A percentile compares a stretch with the other conserved stretches of the same genome.
phyloP scores from a whole-genome alignment of 352 stramenopile genomes.

The Phytophthora cactorum region DNA sequence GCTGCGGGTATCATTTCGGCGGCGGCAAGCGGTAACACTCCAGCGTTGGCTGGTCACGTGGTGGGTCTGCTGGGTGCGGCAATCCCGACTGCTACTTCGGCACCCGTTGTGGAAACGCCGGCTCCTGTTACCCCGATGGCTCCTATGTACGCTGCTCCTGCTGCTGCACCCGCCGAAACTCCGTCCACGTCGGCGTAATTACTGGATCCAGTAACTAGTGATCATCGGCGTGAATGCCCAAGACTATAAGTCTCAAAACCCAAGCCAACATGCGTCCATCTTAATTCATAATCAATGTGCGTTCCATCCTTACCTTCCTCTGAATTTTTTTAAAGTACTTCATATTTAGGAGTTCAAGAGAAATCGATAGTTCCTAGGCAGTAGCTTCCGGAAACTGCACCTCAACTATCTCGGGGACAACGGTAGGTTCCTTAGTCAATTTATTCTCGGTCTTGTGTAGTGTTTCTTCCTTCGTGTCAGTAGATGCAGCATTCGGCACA shows the following conservation, averaged over 20 bases:
- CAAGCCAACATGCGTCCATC: background rate
- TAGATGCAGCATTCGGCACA: background rate
- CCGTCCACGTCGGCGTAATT: background rate
- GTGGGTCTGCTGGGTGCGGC: slow-evolving; percentile 6
- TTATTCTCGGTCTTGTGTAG: slow-evolving; percentile 18
- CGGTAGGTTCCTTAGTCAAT: slow-evolving; percentile 18
- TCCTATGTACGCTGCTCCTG: background rate
- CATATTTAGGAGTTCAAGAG: too few species aligned
- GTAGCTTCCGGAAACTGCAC: slow-evolving; percentile 23
- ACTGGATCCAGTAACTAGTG: background rate
- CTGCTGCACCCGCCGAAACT: background rate
- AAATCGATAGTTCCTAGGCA: background rate
- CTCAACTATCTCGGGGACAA: slow-evolving; percentile 9
- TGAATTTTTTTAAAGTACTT: too few species aligned
- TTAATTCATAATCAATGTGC: too few species aligned
- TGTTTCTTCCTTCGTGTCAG: slow-evolving; percentile 27
- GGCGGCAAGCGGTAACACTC: slow-evolving; percentile 11
- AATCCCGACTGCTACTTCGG: background rate
- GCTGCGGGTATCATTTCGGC: slow-evolving; percentile 16
- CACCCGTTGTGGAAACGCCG: background rate
- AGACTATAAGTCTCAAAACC: background rate
- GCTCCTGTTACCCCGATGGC: background rate
- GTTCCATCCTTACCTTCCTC: too few species aligned
- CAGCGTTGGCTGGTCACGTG: slow-evolving; percentile 11
- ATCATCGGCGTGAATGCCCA: background rate